Evolutionary conservation across 352 stramenopile genomes (phyloP), one percentile per base, ranked within the genome.

Genomic region (Chloridella minuta): DNA sequence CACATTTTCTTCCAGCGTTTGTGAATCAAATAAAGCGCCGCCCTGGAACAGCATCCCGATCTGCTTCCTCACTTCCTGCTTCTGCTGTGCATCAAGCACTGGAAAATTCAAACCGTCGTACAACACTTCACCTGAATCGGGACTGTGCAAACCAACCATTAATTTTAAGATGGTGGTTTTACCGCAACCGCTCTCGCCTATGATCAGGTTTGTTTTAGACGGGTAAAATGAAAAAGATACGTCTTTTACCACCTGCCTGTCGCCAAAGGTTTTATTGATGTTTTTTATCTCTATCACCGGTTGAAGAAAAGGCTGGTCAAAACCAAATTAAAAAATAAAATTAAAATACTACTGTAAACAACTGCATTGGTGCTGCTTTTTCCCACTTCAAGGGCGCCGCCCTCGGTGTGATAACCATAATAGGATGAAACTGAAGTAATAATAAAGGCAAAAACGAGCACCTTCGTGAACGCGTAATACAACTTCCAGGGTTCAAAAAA

Each of bases 121-220:
- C n/a, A 66, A 66, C 10, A 66, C n/a, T 66, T 66, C 40, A 66
- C 40, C 40, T 66, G 40, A 66, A 66, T 66, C 40, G 40, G n/a
- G 10, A 10, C n/a, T 10, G 40, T 88, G 87, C 16, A 88, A 86
- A 16, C 87, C 86, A n/a, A 80, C 85, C 0, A 88, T 4, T 21
- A 88, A 66, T 2, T 80, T 87, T n/a, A 86, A 88, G 21, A 88
- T 88, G 2, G 87, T 88, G 27, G 66, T 88, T 51, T 88, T 88
- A 0, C 87, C 87, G 18, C 66, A 88, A 28, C 87, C 87, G 0
- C 66, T 87, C 16, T 80, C 86, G 10, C 87, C 87, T 10, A 88
- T 86, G 21, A 88, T 88, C 18, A 85, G 51, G 51, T 87, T 88
- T 21, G 86, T 88, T 66, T 88, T 86, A 21, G 85, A 85, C 2